Evolutionary conservation across 805 yeast genomes (phyloP).

Genomic region (Diddensiella caesifluorescens): DNA sequence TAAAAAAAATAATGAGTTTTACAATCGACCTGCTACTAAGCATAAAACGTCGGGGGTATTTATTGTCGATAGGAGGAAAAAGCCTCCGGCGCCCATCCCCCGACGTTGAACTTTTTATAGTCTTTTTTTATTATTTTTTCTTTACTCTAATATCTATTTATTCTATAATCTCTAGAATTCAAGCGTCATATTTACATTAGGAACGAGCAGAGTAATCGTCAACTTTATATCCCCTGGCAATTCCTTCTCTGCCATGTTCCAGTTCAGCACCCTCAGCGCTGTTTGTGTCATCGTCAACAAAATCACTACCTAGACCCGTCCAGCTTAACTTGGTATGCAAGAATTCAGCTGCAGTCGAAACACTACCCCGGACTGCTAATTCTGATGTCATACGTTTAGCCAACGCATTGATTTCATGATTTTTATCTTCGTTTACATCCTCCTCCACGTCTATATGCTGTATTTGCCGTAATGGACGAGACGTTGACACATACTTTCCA

Average conservation of each 20-base stretch:
- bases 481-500: slow-evolving; percentile 61
- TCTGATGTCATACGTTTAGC: slow-evolving; percentile 50
- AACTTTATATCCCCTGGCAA: slow-evolving; percentile 73
- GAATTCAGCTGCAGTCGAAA: slow-evolving; percentile 80
- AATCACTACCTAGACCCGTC: slow-evolving; percentile 92
- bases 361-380: slow-evolving; percentile 67
- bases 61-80: no score
- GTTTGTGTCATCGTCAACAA: slow-evolving; percentile 37
- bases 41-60: no score
- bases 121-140: no score
- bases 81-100: no score
- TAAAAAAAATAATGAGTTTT: no score
- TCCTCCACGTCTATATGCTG: slow-evolving; percentile 60
- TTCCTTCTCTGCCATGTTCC: slow-evolving; percentile 80
- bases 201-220: no score
- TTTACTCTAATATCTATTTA: no score
- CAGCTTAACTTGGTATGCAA: slow-evolving; percentile 65
- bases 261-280: slow-evolving; percentile 64
- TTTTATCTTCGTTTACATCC: slow-evolving; percentile 27
- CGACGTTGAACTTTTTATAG: no score
- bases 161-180: no score
- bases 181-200: no score
- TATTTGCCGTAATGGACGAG: slow-evolving; percentile 68
- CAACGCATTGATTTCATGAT: slow-evolving; percentile 28
- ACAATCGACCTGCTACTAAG: no score